Evolutionary conservation across 352 stramenopile genomes (phyloP).

Genomic region (Plasmopara muralis): DNA sequence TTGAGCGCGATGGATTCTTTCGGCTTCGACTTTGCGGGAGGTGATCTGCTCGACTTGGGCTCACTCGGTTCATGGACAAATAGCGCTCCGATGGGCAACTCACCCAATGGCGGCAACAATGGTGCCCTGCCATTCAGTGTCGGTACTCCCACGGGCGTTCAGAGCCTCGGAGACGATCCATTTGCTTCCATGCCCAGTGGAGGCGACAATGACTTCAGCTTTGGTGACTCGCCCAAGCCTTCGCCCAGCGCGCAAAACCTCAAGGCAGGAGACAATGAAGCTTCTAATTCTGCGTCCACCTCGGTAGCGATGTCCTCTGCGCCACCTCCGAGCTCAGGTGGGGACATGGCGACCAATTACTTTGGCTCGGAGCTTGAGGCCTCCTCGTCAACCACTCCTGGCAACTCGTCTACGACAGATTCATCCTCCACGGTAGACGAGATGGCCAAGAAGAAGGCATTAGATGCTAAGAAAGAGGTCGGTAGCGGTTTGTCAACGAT

Average conservation of each 20-base stretch:
- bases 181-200: constrained; percentile 43
- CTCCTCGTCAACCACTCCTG: constrained; percentile 3
- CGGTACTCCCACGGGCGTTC: constrained; percentile 74
- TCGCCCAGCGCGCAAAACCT: constrained; percentile 18
- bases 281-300: background rate
- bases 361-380: constrained; percentile 61
- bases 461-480: constrained; percentile 24
- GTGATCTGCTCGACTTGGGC: constrained; percentile 69
- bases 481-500: constrained; percentile 5
- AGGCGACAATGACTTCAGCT: constrained; percentile 67
- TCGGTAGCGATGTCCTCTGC: constrained; percentile 7
- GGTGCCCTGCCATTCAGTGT: constrained; percentile 70
- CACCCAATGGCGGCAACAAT: constrained; percentile 37
- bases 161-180: constrained; percentile 72
- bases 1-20: constrained; percentile 66
- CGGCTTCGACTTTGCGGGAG: constrained; percentile 71
- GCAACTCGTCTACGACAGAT: constrained; percentile 15
- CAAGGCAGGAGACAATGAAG: constrained; percentile 10
- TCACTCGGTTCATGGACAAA: constrained; percentile 65
- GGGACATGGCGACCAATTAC: constrained; percentile 49
- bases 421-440: constrained; percentile 8
- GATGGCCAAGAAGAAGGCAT: constrained; percentile 28
- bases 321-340: constrained; percentile 11
- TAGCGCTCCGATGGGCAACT: constrained; percentile 61
- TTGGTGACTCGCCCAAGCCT: constrained; percentile 70